phyloP scores from a whole-genome alignment of 352 stramenopile genomes.

The Globisporangium lucens region DNA sequence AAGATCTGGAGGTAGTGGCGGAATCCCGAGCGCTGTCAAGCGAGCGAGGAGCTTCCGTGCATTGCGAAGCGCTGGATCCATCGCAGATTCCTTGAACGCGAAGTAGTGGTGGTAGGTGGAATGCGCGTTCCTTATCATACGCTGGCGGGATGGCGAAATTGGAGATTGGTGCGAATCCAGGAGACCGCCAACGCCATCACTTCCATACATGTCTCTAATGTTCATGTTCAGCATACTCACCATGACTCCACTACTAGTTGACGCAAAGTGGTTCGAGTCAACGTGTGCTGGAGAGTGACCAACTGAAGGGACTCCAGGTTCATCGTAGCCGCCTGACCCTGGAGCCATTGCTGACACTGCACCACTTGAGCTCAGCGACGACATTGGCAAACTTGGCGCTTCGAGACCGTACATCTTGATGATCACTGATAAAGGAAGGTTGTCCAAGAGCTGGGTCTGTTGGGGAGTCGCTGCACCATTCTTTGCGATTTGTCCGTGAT shows the following conservation, averaged over 20 bases:
- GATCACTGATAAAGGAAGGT: conserved; percentile 68
- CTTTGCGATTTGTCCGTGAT: conserved; percentile 12
- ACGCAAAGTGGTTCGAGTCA: conserved; percentile 61
- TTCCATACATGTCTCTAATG: conserved; percentile 75
- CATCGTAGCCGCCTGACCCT: conserved; percentile 13
- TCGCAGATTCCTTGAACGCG: conserved; percentile 76
- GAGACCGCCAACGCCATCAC: conserved; percentile 54
- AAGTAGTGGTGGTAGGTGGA: conserved; percentile 72
- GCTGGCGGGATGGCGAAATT: conserved; percentile 57
- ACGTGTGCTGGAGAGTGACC: conserved; percentile 22
- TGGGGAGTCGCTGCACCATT: conserved; percentile 16
- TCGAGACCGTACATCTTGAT: conserved; percentile 85
- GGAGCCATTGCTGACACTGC: conserved; percentile 5
- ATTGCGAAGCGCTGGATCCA: conserved; percentile 77
- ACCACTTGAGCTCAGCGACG: conserved; percentile 21
- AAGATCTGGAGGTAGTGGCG: conserved; percentile 90
- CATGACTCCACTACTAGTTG: conserved; percentile 54
- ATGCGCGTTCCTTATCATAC: conserved; percentile 59
- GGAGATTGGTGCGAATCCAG: conserved; percentile 47
- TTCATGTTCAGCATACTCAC: conserved; percentile 81
- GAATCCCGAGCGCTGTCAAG: conserved; percentile 90
- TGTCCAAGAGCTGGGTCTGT: conserved; percentile 45
- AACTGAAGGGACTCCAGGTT: conserved; percentile 7
- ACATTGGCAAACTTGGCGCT: conserved; percentile 58
- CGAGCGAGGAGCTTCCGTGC: conserved; percentile 86